Conservation (phyloP, 208 protist genomes). For the Acanthamoeba polyphaga region DNA sequence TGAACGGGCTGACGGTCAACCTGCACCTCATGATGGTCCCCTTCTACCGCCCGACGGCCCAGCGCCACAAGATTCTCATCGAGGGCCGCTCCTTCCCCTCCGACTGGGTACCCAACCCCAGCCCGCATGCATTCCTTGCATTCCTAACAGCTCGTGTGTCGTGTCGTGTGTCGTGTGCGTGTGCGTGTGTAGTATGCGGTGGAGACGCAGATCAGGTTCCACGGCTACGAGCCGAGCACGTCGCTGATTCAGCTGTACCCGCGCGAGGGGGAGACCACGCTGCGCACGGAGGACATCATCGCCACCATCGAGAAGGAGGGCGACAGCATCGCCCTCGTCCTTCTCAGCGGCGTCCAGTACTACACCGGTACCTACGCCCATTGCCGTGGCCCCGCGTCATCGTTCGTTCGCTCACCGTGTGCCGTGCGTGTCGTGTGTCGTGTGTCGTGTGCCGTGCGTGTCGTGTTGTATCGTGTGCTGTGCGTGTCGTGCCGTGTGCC, state of each 20-base stretch:
- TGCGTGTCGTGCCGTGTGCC: neutral
- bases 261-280: constrained; percentile 86
- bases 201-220: constrained; percentile 92
- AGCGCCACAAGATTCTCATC: constrained; percentile 94
- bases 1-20: constrained; percentile 96
- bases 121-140: neutral
- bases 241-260: constrained; percentile 86
- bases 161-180: neutral
- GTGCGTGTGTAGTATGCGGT: constrained; percentile 89
- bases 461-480: neutral
- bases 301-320: constrained; percentile 91
- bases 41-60: constrained; percentile 94
- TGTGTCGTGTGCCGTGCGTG: neutral
- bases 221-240: constrained; percentile 91
- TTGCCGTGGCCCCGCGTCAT: neutral
- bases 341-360: constrained; percentile 95
- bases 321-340: constrained; percentile 93
- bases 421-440: neutral
- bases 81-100: constrained; percentile 91
- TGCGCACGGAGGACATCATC: constrained; percentile 93
- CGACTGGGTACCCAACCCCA: constrained; percentile 80
- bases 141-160: neutral
- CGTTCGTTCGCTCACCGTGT: neutral
- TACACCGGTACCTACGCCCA: constrained; percentile 91
- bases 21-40: constrained; percentile 93